phyloP scores from a whole-genome alignment of 257 asterid species.

The Solanum pinnatisectum region DNA sequence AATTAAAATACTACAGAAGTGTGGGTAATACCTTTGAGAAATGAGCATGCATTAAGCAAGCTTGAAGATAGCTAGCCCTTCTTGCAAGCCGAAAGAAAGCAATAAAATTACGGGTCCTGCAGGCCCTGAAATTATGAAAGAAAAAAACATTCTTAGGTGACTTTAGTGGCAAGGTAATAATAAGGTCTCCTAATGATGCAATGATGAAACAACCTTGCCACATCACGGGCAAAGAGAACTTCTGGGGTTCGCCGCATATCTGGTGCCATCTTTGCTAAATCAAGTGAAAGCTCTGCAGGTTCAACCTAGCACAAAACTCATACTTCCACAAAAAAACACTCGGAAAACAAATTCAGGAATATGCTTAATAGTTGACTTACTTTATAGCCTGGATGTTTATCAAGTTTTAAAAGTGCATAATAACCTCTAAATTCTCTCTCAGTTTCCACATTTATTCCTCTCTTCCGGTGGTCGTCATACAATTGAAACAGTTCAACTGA shows the following conservation, averaged over 20 bases:
- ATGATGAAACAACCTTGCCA: constrained; percentile 63
- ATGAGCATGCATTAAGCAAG: constrained; percentile 98
- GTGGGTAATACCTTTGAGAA: constrained; percentile 74
- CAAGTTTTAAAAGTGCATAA: constrained; percentile 98
- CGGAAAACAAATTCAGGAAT: constrained; percentile 8
- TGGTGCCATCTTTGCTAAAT: constrained; percentile 95
- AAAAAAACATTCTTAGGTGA: neutral
- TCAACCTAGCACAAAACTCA: constrained; percentile 82
- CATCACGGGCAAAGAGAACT: constrained; percentile 89
- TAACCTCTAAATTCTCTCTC: constrained; percentile 97
- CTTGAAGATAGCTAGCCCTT: constrained; percentile 91
- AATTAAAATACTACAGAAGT: neutral
- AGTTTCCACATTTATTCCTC: constrained; percentile 62
- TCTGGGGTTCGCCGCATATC: constrained; percentile 87
- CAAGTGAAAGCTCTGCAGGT: constrained; percentile 99
- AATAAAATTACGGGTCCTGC: constrained; percentile 86
- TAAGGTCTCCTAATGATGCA: neutral
- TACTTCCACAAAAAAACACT: constrained; percentile 30
- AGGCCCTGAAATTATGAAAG: constrained; percentile 59
- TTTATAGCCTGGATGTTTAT: constrained; percentile 97
- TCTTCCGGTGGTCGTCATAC: constrained; percentile 91
- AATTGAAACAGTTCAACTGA: constrained; percentile 90
- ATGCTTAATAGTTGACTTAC: constrained; percentile 49
- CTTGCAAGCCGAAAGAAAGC: constrained; percentile 93
- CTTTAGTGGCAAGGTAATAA: neutral